phyloP scores from a whole-genome alignment of 2,329 filamentous ascomycete genomes.

The Karstenula rhodostoma region DNA sequence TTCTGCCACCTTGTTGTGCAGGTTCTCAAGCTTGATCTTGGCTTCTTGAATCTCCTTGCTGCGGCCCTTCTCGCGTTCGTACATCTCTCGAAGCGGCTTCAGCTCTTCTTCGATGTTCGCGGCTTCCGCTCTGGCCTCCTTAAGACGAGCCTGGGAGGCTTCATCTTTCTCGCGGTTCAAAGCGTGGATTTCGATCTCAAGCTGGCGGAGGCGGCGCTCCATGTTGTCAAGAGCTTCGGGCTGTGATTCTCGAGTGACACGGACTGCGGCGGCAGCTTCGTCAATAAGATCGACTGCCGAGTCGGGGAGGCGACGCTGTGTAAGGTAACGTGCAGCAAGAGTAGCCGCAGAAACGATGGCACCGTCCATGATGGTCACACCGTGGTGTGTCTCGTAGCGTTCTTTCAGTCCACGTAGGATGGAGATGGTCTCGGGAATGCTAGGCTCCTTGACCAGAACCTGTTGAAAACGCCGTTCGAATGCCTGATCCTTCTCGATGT shows the following conservation, averaged over 20 bases:
- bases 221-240: slow-evolving; percentile 95
- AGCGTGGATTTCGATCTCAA: slow-evolving; percentile 97
- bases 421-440: slow-evolving; percentile 88
- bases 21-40: slow-evolving; percentile 91
- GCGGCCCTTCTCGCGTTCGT: slow-evolving; percentile 89
- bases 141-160: slow-evolving; percentile 83
- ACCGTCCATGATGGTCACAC: slow-evolving; percentile 93
- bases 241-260: slow-evolving; percentile 93
- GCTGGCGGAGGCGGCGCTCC: slow-evolving; percentile 86
- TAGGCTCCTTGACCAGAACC: slow-evolving; percentile 94
- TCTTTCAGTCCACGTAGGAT: slow-evolving; percentile 99
- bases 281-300: slow-evolving; percentile 97
- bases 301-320: slow-evolving; percentile 87
- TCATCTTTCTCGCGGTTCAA: slow-evolving; percentile 94
- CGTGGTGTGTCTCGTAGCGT: slow-evolving; percentile 97
- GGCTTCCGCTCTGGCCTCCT: slow-evolving; percentile 85
- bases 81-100: slow-evolving; percentile 90
- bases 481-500: slow-evolving; percentile 97
- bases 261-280: slow-evolving; percentile 94
- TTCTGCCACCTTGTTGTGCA: slow-evolving; percentile 91
- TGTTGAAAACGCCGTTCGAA: slow-evolving; percentile 99
- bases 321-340: slow-evolving; percentile 91
- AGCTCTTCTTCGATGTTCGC: slow-evolving; percentile 95
- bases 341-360: slow-evolving; percentile 92
- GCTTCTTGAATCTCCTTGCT: slow-evolving; percentile 92